Base-by-base conservation (phyloP, 2,329 filamentous ascomycete genomes). In the Aplosporella prunicola region DNA sequence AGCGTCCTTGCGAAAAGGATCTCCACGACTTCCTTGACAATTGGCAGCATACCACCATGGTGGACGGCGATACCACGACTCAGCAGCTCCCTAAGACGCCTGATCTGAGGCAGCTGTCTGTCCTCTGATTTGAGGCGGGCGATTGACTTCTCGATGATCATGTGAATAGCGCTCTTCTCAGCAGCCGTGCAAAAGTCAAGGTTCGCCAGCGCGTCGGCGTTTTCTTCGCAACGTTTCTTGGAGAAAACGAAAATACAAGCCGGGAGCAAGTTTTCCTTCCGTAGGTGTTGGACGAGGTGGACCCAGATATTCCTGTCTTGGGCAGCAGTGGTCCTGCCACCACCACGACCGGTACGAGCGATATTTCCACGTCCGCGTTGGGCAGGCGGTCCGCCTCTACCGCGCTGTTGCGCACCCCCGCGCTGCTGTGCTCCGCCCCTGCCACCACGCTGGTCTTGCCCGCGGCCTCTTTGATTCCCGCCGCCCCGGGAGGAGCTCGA, bases 201-300 rank as follows among this genome's bases (percentile, higher is more conserved):
- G 53, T 95, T 96, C 44, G 84, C 89, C 15, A 98, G 69, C 0
- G 91, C 89, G 56, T 95, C 86, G 1, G 91, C 91, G 56, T 96
- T 98, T 55, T 96, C 87, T 59, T 98, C 91, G 51, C 91, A 96
- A 35, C 91, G 73, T 61, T 91, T 94, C 66, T 96, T 98, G 3
- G 91, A 98, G 61, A 98, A 98, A 39, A 98, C 89, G 55, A 98
- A 98, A 47, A 98, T 93, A 57, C 89, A 96, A 7, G 83, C 86
- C 1, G 91, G 91, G 3, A 98, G 73, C 4, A 98, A 70, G 32
- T 77, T 85, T 35, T 87, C 77, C 58, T 93, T 94, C 51, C 80
- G 84, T 37, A 98, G 69, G 60, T 85, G 87, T 52, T 93, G 85
- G 3, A 98, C 87, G 25, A 98, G 73, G 53, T 95, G 85, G 23